Conservation (phyloP, 2,329 filamentous ascomycete genomes). For the Ophiostoma tasmaniense region DNA sequence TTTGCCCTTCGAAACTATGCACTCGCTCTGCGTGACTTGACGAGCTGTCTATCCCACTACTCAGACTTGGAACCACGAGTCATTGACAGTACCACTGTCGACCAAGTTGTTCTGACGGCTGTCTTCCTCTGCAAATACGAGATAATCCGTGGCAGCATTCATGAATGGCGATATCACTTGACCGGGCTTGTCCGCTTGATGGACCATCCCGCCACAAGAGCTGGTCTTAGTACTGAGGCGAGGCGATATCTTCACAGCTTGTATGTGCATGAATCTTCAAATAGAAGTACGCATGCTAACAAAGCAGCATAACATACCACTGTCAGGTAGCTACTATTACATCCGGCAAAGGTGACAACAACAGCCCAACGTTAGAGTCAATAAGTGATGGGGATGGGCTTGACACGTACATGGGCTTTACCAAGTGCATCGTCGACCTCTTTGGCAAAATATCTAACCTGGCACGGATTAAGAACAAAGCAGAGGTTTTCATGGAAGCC, state of each 20-base stretch:
- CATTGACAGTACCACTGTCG: not conserved
- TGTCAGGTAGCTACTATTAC: not conserved
- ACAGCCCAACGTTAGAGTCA: not conserved
- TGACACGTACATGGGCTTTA: not conserved
- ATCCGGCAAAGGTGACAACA: not conserved
- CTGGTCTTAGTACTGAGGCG: not conserved
- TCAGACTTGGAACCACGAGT: too few relatives aligned
- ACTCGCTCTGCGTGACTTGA: not conserved
- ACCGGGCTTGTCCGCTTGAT: not conserved
- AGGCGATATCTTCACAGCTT: not conserved
- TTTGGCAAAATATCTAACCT: not conserved
- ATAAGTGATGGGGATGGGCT: not conserved
- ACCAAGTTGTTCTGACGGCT: not conserved
- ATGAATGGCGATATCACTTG: not conserved
- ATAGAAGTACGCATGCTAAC: too few relatives aligned
- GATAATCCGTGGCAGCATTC: not conserved
- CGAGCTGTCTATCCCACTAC: not conserved
- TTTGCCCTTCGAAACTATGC: not conserved
- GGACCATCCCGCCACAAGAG: not conserved
- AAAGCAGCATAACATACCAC: not conserved
- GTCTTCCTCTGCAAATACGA: not conserved
- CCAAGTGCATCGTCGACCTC: not conserved
- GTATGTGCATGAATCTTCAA: not conserved
- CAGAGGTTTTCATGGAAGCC: not conserved
- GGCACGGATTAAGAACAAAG: not conserved